Base-by-base conservation (phyloP, 176 grass and related monocot species). In the Olyra latifolia region DNA sequence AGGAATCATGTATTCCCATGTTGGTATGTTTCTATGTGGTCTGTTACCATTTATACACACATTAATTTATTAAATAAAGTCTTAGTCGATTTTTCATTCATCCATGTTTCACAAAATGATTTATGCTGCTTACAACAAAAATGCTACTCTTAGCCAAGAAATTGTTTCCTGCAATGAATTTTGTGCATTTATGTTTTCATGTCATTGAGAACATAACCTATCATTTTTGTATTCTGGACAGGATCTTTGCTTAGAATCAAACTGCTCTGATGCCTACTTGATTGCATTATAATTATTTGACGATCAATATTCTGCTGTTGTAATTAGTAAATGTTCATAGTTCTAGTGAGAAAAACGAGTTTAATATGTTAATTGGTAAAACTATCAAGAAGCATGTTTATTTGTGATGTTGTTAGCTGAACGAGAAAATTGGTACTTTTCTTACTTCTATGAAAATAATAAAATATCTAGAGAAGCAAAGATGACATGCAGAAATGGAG, bases 21-120 rank as follows among this genome's bases (percentile, higher is more conserved):
- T 62, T 41, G 44, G 69, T 72, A 82, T 90, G 73, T 86, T 86
- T 78, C 48, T 68, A 40, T 79, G 60, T 86, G 67, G 15, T 73
- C 46, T 83, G 50, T 62, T 72, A 63, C 28, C 35, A 42, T 40
- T 66, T 83, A 49, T 69, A 44, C 54, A 63, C 7, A 4, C 23
- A 7, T 75, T 70, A 56, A 63, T 89, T 52, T 22, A 35, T 50
- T 29, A 48, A 75, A 12, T 32, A 52, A 48, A 54, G 4, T 16
- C 23, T 46, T 47, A 59, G 3, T 61, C 23, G 16, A 44, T n/a
- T 15, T 15, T 65, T 71, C 15, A 42, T 79, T 25, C 3, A 60
- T 74, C 44, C 45, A 32, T 9, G 42, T 59, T 72, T 43, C 44
- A 25, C 10, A 35, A 74, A 84, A 74, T 52, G 16, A 27, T 74